phyloP scores from a whole-genome alignment of 163 green algal genomes.

The Coccomyxa subellipsoidea region DNA sequence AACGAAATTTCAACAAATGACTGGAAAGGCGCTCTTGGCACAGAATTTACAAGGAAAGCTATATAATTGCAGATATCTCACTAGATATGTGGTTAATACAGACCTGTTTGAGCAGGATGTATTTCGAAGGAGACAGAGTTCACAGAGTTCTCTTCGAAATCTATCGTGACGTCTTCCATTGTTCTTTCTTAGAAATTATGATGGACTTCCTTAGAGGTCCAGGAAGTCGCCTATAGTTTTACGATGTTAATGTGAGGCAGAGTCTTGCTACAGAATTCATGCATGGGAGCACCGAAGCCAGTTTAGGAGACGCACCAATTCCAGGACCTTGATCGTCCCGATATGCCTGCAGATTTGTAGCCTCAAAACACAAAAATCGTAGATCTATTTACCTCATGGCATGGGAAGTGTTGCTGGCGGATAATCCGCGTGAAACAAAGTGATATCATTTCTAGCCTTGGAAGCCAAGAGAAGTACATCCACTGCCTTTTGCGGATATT shows the following conservation, averaged over 20 bases:
- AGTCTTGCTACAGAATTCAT: too few species aligned
- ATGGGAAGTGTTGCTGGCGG: background rate
- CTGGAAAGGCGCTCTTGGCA: background rate
- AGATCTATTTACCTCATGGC: background rate
- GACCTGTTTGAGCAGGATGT: background rate
- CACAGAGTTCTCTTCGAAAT: background rate
- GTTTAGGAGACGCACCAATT: background rate
- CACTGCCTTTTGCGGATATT: background rate
- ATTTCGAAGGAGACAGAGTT: background rate
- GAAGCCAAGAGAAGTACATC: too few species aligned
- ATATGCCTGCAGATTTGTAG: background rate
- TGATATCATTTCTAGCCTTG: too few species aligned
- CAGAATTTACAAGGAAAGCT: background rate
- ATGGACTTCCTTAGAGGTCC: too few species aligned
- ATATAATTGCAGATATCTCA: too few species aligned
- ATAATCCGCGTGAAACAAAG: background rate
- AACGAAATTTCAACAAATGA: background rate
- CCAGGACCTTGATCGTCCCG: background rate
- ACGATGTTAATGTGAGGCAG: too few species aligned
- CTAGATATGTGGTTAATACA: background rate
- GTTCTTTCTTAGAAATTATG: too few species aligned
- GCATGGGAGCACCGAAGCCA: background rate
- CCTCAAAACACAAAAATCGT: background rate
- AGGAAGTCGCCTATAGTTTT: too few species aligned
- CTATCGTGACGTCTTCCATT: constrained; percentile 1